Percentiles rank a stretch among this genome's conserved stretches.
phyloP scores from a whole-genome alignment of 345 rosid species.

The Boechera stricta region DNA sequence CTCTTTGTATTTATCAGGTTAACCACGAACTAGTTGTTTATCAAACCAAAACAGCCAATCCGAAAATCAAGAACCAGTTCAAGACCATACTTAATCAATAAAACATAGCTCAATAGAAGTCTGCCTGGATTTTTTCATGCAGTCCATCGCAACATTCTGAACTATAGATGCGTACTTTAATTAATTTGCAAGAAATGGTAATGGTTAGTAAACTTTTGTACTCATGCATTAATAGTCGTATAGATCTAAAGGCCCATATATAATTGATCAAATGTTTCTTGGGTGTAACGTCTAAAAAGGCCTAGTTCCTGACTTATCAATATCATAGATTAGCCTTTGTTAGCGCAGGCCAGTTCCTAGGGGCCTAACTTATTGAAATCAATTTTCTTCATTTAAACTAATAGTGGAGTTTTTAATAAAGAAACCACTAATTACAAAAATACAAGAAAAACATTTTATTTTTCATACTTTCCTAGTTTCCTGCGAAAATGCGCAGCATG shows the following conservation, averaged over 20 bases:
- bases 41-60: neutral
- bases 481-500: conserved; percentile 32
- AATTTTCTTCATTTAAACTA: neutral
- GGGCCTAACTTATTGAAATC: neutral
- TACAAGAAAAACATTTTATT: neutral
- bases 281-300: neutral
- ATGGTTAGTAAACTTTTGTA: too few relatives aligned
- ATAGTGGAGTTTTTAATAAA: neutral
- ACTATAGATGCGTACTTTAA: neutral
- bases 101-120: too few relatives aligned
- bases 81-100: too few relatives aligned
- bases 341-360: neutral
- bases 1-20: neutral
- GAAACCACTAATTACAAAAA: neutral
- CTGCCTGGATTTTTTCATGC: too few relatives aligned
- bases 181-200: neutral
- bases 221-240: neutral
- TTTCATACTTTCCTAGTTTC: neutral
- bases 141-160: neutral
- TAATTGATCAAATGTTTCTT: neutral
- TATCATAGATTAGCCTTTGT: neutral
- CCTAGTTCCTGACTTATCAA: neutral
- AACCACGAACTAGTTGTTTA: neutral
- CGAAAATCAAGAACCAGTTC: too few relatives aligned
- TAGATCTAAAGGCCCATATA: neutral